Evolutionary conservation across 2,329 filamentous ascomycete genomes (phyloP), one percentile per base, ranked within the genome.

Genomic region (Xenosphaeropsis pyriputrescens): DNA sequence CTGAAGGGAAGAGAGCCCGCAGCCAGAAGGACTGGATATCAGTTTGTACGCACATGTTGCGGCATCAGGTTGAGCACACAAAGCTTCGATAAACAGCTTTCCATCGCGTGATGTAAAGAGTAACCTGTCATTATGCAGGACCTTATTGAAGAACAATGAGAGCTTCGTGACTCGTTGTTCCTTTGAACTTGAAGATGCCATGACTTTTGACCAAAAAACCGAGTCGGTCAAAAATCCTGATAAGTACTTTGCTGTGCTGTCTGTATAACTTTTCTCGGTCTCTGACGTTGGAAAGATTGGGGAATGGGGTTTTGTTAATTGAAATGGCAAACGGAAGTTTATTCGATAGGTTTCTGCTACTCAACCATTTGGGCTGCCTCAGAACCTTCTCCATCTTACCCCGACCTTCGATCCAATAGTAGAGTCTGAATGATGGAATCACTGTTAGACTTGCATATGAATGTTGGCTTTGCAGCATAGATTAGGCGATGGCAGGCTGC

Each of bases 51-150:
- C 51, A 43, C 62, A 63, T 11, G 48, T 54, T 17, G 57, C 51
- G 4, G 44, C 53, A 43, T 69, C 60, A 2, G 46, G 33, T 43
- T 69, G 58, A 6, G 47, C 45, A 42, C 58, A 62, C 5, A 70
- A 44, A 1, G 67, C 61, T 45, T 72, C 67, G 3, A 72, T 31
- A 36, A 71, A 68, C 5, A 60, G 55, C 26, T 57, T 61, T 5
- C 54, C 59, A 43, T 68, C 58, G 8, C 50, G 49, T 14, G 53
- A 29, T 5, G 47, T 62, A 13, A 54, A 54, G 6, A 69, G 37
- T 2, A 48, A 40, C 18, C 60, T 56, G 41, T 58, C 51, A 5
- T 60, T 63, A 22, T 55, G 37, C 9, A 67, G 41, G 18, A 64
- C 50, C 8, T 48, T 43, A 31, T 56, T 49, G 47, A 67, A 65